Conservation (phyloP, 768 basidiomycete genomes). For the Suillus plorans region DNA sequence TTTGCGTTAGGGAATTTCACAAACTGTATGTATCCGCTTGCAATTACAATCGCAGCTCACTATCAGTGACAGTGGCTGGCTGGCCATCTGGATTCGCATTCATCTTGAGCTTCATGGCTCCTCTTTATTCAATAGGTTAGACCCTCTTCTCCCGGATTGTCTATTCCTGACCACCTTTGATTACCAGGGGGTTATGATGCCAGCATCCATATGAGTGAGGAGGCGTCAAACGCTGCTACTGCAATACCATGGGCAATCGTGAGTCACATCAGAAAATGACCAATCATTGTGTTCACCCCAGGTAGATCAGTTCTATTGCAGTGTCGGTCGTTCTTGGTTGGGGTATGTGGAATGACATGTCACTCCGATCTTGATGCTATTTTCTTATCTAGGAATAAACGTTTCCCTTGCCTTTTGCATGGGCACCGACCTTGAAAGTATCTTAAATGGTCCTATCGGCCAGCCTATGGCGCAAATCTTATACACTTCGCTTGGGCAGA, state of each 20-base stretch:
- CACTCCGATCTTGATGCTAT: neutral
- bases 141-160: neutral
- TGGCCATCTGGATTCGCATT: neutral
- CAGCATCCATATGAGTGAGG: neutral
- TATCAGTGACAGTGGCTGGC: slow-evolving; percentile 17
- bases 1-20: neutral
- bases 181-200: neutral
- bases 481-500: neutral
- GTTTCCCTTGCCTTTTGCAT: slow-evolving; percentile 1
- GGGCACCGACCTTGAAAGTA: neutral
- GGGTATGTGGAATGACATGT: neutral
- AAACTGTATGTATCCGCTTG: slow-evolving; percentile 10
- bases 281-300: neutral
- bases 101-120: neutral
- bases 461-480: neutral
- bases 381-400: neutral
- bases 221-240: slow-evolving; percentile 8
- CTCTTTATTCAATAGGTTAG: slow-evolving; percentile 3
- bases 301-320: neutral
- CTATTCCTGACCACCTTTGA: slow-evolving; percentile 19
- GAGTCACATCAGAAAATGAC: neutral
- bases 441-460: neutral
- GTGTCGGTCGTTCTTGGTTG: neutral
- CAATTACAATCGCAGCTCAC: neutral
- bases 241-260: neutral